Percentiles rank a stretch among this genome's conserved stretches.
Evolutionary conservation across 2,329 filamentous ascomycete species (phyloP).

Genomic region (Arthrinium phaeospermum): DNA sequence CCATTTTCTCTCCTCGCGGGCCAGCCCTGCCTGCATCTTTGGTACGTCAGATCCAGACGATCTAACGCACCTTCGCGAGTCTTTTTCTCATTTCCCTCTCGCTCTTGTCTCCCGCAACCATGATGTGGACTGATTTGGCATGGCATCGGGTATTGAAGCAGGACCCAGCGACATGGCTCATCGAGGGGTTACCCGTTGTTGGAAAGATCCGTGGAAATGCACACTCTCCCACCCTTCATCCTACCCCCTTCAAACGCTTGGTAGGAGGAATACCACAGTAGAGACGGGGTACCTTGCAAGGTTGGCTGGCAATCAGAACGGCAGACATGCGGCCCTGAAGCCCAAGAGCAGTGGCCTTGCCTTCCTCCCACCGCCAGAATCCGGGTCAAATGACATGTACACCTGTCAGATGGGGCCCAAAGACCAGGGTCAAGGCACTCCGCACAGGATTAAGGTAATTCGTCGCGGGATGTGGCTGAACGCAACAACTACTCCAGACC

Average conservation of each 20-base stretch:
- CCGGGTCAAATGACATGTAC: conserved; percentile 12
- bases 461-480: not conserved
- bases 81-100: not conserved
- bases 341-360: not conserved
- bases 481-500: not conserved
- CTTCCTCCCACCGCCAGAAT: not conserved
- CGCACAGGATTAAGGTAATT: conserved; percentile 11
- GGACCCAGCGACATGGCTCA: conserved; percentile 22
- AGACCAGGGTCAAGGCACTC: conserved; percentile 13
- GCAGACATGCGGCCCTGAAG: not conserved
- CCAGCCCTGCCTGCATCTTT: conserved; percentile 7
- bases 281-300: not conserved
- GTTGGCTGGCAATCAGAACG: not conserved
- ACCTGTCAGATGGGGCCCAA: conserved; percentile 13
- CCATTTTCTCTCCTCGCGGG: conserved; percentile 11
- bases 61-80: not conserved
- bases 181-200: not conserved
- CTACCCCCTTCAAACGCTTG: not conserved
- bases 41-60: conserved; percentile 7
- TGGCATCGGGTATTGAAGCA: conserved; percentile 12
- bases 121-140: conserved; percentile 20
- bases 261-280: not conserved
- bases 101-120: conserved; percentile 13
- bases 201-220: not conserved
- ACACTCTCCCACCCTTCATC: not conserved